Percentiles rank a stretch among this genome's conserved stretches.
Evolutionary conservation across 179 eudicot species (phyloP).

Genomic region (Nepenthes alata): DNA sequence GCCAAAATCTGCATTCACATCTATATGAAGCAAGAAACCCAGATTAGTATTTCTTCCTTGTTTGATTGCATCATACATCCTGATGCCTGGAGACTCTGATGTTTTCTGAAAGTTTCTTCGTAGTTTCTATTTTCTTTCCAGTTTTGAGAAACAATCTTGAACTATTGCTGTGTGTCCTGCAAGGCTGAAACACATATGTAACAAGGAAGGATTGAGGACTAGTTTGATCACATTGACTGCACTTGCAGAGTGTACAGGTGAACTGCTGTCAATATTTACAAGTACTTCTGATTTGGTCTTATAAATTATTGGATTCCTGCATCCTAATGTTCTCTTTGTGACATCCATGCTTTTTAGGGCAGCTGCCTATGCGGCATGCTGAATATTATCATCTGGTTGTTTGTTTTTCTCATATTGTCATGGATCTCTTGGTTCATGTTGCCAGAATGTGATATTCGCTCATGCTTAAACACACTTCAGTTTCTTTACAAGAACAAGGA

Average conservation of each 20-base stretch:
- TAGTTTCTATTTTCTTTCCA: background rate
- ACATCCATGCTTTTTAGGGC: too few species aligned
- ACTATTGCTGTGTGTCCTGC: conserved; percentile 9
- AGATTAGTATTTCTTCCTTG: background rate
- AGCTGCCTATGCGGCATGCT: too few species aligned
- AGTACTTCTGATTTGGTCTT: background rate
- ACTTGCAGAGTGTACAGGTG: conserved; percentile 84
- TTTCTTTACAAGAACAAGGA: conserved; percentile 92
- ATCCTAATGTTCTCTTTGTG: conserved; percentile 1
- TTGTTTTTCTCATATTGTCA: conserved; percentile 1
- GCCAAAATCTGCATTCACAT: too few species aligned
- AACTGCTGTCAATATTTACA: conserved; percentile 10
- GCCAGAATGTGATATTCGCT: conserved; percentile 87
- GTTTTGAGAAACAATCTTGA: background rate
- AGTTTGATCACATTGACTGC: conserved; percentile 78
- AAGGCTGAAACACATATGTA: conserved; percentile 88
- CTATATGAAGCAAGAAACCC: background rate
- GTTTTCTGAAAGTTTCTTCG: background rate
- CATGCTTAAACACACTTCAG: conserved; percentile 95
- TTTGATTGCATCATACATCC: background rate
- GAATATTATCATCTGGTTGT: background rate
- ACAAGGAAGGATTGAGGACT: conserved; percentile 71
- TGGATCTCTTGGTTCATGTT: conserved; percentile 10
- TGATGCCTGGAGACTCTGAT: background rate
- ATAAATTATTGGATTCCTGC: background rate